Evolutionary conservation across 2,329 filamentous ascomycete genomes (phyloP), one percentile per base, ranked within the genome.

Genomic region (Pseudofabraea citricarpa): DNA sequence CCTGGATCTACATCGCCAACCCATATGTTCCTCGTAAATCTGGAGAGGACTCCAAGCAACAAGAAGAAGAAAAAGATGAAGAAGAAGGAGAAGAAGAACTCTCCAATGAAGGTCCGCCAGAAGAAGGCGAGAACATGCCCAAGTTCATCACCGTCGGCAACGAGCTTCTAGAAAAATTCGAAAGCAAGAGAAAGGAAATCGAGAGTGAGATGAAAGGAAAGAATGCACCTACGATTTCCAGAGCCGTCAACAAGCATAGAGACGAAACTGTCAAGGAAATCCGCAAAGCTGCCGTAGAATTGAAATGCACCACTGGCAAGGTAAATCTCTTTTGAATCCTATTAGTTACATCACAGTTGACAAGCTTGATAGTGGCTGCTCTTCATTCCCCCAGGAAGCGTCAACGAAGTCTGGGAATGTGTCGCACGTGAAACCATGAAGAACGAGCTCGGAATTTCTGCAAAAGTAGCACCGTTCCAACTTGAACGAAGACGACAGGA

Each of bases 1-100:
- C 75, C 0, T 93, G 87, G 85, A 87, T 95, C 37, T 89, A 76
- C 68, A 76, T 86, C 32, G 75, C 73, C 41, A 88, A 88, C 59
- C 84, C 83, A 0, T 74, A 18, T 29, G 69, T 68, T 47, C 57
- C 60, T 3, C 62, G 64, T 5, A 64, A 63, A 13, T 50, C 57
- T 35, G 68, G 61, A 45, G 48, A 45, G 6, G 53, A 57, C 21
- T 15, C 13, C 12, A 22, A 36, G 13, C 6, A n/a, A 21, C 9
- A 9, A 24, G 21, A 36, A 23, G 10, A 29, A 16, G 13, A 5
- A 32, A 37, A 13, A 15, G 10, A 33, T 6, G 16, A 24, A 20
- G 13, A 41, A 19, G 8, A 16, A 32, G 13, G 27, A 27, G n/a
- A n/a, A n/a, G n/a, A n/a, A n/a, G n/a, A n/a, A n/a, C n/a, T n/a